Evolutionary conservation across 257 asterid species (phyloP).

Genomic region (Nicotiana attenuata): DNA sequence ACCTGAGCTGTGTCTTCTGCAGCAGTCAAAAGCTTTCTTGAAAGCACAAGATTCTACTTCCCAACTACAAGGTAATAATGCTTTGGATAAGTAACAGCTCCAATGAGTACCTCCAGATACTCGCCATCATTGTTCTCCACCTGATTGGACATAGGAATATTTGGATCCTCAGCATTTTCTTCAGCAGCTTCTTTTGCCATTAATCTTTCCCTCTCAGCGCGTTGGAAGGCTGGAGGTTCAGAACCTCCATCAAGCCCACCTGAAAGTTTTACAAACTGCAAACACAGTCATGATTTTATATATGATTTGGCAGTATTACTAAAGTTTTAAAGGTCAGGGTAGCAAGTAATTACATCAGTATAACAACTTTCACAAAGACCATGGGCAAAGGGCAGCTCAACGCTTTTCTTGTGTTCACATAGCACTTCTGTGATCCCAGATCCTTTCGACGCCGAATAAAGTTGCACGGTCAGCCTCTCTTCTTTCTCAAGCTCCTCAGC

Average conservation of each 20-base stretch:
- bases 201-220: constrained; percentile 65
- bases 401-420: constrained; percentile 61
- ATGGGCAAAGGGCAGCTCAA: constrained; percentile 58
- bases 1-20: background rate
- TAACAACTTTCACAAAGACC: constrained; percentile 76
- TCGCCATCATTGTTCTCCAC: constrained; percentile 7
- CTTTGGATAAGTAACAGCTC: background rate
- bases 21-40: background rate
- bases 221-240: constrained; percentile 94
- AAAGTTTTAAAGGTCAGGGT: background rate
- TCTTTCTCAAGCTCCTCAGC: constrained; percentile 55
- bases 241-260: constrained; percentile 81
- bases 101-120: constrained; percentile 8
- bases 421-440: constrained; percentile 37
- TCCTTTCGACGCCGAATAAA: constrained; percentile 28
- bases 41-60: constrained; percentile 4
- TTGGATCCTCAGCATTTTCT: constrained; percentile 1
- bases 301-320: background rate
- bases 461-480: constrained; percentile 15
- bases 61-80: background rate
- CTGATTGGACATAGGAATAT: background rate
- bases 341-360: constrained; percentile 37
- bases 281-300: background rate
- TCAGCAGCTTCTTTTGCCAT: constrained; percentile 15
- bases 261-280: constrained; percentile 67